phyloP scores from a whole-genome alignment of 495 filamentous ascomycete genomes.

The Pyrenopolyporus hunteri region DNA sequence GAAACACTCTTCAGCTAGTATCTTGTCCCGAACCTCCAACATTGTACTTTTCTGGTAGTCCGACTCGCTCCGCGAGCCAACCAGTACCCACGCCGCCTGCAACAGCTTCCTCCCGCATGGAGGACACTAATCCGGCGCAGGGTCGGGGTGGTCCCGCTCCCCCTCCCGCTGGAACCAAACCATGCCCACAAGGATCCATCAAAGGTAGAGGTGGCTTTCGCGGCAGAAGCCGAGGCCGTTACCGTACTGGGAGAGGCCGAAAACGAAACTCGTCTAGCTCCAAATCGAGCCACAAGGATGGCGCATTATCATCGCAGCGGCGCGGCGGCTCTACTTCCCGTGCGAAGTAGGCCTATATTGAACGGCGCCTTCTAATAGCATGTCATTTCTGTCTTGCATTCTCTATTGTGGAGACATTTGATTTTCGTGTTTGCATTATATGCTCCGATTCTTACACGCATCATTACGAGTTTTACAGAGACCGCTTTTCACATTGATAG shows the following conservation, averaged over 20 bases:
- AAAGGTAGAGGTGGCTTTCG: slow-evolving; percentile 33
- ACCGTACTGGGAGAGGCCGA: slow-evolving; percentile 33
- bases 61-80: slow-evolving; percentile 40
- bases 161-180: slow-evolving; percentile 1
- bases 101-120: neutral
- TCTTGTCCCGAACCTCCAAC: slow-evolving; percentile 38
- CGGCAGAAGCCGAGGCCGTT: slow-evolving; percentile 37
- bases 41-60: slow-evolving; percentile 30
- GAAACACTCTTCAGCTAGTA: slow-evolving; percentile 41
- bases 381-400: slow-evolving; percentile 8
- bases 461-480: neutral
- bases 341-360: slow-evolving; percentile 9
- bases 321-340: slow-evolving; percentile 14
- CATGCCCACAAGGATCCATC: slow-evolving; percentile 9
- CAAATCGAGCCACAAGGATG: slow-evolving; percentile 14
- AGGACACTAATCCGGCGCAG: neutral
- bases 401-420: neutral
- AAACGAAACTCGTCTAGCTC: slow-evolving; percentile 29
- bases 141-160: slow-evolving; percentile 2
- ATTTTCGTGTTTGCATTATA: neutral
- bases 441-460: slow-evolving; percentile 4
- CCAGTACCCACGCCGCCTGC: slow-evolving; percentile 33
- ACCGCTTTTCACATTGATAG: slow-evolving; percentile 2
- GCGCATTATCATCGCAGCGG: slow-evolving; percentile 4
- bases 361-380: neutral